Conservation (phyloP, 2,329 filamentous ascomycete genomes). For the Arthrinium phaeospermum region DNA sequence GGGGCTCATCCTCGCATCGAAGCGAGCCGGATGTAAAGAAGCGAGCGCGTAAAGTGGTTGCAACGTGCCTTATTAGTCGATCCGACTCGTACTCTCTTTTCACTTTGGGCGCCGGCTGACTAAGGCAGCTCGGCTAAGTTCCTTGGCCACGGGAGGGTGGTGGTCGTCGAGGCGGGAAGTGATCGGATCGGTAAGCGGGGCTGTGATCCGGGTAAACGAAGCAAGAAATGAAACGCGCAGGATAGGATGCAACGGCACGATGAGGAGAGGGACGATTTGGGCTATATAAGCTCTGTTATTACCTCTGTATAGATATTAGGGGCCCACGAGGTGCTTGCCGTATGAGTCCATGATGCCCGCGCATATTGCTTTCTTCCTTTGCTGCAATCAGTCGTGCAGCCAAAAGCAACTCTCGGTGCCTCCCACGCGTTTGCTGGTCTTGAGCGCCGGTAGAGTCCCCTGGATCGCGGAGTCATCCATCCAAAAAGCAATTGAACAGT, state of each 20-base stretch:
- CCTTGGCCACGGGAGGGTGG: neutral
- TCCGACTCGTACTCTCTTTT: neutral
- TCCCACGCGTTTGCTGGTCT: neutral
- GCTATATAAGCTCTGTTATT: slow-evolving; percentile 6
- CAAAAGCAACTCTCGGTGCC: neutral
- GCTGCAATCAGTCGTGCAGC: neutral
- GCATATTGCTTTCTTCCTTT: neutral
- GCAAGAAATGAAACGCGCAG: neutral
- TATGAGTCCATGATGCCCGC: neutral
- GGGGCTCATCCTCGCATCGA: neutral
- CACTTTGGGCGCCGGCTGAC: neutral
- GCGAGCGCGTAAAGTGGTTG: neutral
- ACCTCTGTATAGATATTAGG: neutral
- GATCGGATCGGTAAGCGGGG: neutral
- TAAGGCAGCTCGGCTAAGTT: neutral
- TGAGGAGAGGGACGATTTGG: neutral
- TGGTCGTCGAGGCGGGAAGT: neutral
- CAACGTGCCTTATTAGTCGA: neutral
- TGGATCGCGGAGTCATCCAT: neutral
- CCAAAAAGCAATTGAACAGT: neutral
- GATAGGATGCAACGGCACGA: neutral
- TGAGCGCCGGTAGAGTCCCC: neutral
- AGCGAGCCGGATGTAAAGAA: neutral
- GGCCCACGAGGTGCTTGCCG: neutral
- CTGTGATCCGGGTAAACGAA: slow-evolving; percentile 2